Base-by-base conservation (phyloP, 2,329 filamentous ascomycete genomes). In the Elsinoe fawcettii region DNA sequence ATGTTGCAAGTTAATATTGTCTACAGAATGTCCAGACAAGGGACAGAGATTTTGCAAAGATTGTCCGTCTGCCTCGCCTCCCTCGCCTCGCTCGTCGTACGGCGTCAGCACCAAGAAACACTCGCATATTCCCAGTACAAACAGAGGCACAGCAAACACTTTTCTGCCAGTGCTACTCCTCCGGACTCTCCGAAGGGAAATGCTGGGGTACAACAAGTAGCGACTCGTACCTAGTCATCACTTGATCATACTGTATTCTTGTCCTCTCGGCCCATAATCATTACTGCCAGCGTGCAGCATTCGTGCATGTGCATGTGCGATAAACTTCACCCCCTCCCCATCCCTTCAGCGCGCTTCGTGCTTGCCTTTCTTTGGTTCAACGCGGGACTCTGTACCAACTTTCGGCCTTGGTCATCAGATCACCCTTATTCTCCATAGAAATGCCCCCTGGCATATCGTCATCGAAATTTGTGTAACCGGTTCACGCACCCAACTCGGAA, bases 41-140 rank as follows among this genome's bases (percentile, higher is more conserved):
- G n/a, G n/a, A 22, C 25, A 51, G 46, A 51, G 46, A 51, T 51
- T 32, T 51, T 51, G 46, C 46, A 51, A 25, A 16, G 46, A 32
- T 16, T 44, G 18, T 14, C 34, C 4, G 22, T 4, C n/a, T 44
- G 14, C 8, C 16, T 30, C 5, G 27, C 25, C n/a, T 47, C 20
- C 43, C 20, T 47, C 12, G 43, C 43, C 43, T 47, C 20, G 43
- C 43, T 25, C 16, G 20, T 51, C 27, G 14, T 34, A 25, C 27
- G 18, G 41, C 41, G 23, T 46, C 41, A 46, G 41, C 41, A 46
- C 41, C 41, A 46, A 46, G 20, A 46, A 25, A 46, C 20, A 43
- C 39, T 22, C 18, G 30, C 30, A 32, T 32, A 6, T 12, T 32
- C 30, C 30, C 30, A 12, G 30, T 32, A 12, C 30, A 32, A 32